phyloP scores from a whole-genome alignment of 768 basidiomycete genomes.

The Naganishia kalamii region DNA sequence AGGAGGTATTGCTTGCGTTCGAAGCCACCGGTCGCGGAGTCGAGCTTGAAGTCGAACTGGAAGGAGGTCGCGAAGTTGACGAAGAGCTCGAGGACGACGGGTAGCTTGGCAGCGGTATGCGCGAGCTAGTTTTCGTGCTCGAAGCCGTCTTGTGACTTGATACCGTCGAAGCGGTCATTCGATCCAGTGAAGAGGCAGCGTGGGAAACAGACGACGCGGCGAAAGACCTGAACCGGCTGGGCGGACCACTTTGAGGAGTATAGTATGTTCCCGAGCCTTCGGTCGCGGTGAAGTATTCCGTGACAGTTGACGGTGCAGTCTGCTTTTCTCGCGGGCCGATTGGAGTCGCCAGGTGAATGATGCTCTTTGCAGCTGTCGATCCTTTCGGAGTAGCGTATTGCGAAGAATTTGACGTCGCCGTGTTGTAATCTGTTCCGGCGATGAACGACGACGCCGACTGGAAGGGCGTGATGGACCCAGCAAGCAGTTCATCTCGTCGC shows the following conservation, averaged over 20 bases:
- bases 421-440: too few relatives aligned
- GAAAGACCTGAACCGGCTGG: background rate
- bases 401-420: too few relatives aligned
- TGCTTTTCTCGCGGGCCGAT: background rate
- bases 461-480: background rate
- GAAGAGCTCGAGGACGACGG: background rate
- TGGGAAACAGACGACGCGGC: constrained; percentile 8
- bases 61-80: background rate
- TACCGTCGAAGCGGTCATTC: background rate
- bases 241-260: background rate
- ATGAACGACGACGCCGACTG: too few relatives aligned
- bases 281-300: constrained; percentile 17
- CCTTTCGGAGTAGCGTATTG: background rate
- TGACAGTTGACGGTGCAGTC: background rate
- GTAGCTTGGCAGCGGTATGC: background rate
- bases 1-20: background rate
- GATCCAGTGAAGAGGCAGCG: constrained; percentile 8
- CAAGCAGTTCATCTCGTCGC: background rate
- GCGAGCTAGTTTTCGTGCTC: background rate
- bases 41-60: constrained; percentile 1
- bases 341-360: background rate
- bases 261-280: constrained; percentile 6
- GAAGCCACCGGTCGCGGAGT: background rate
- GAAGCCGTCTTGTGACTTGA: background rate
- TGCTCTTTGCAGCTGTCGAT: background rate